Percentiles rank a stretch among this genome's conserved stretches.
Evolutionary conservation across 2,329 filamentous ascomycete genomes (phyloP).

Genomic region (Talaromyces sp.): DNA sequence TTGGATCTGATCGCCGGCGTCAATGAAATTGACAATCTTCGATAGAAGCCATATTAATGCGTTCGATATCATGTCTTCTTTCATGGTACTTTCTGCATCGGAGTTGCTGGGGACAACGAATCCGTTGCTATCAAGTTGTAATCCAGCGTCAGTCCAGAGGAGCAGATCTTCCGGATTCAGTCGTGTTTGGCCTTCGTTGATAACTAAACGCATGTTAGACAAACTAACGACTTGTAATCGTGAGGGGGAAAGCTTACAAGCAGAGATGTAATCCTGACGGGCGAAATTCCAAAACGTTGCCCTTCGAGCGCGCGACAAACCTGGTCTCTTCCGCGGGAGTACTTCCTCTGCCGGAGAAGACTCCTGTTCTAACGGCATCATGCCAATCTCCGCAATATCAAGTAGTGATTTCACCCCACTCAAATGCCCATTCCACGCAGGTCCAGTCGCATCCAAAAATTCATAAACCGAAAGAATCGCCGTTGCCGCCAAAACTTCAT

Average conservation of each 20-base stretch:
- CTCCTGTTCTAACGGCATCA: constrained; percentile 40
- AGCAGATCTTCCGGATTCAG: constrained; percentile 62
- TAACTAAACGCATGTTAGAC: constrained; percentile 30
- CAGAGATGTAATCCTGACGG: constrained; percentile 63
- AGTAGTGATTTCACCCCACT: constrained; percentile 65
- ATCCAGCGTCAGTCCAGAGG: constrained; percentile 64
- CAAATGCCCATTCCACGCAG: constrained; percentile 63
- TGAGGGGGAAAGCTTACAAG: constrained; percentile 47
- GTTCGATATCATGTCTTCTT: constrained; percentile 64
- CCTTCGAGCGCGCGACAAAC: constrained; percentile 56
- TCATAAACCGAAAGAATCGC: constrained; percentile 68
- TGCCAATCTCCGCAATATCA: constrained; percentile 45
- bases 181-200: constrained; percentile 61
- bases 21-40: constrained; percentile 66
- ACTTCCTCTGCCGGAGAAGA: constrained; percentile 44
- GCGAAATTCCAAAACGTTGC: constrained; percentile 69
- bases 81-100: constrained; percentile 49
- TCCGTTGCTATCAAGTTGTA: constrained; percentile 57
- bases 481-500: constrained; percentile 64
- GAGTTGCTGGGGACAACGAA: constrained; percentile 48
- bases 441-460: constrained; percentile 63
- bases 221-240: neutral
- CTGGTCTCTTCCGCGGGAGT: constrained; percentile 32
- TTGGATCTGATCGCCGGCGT: constrained; percentile 54
- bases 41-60: constrained; percentile 65